Conservation (phyloP, 1,139 yeast species). For the Saccharomyces hybrid region DNA sequence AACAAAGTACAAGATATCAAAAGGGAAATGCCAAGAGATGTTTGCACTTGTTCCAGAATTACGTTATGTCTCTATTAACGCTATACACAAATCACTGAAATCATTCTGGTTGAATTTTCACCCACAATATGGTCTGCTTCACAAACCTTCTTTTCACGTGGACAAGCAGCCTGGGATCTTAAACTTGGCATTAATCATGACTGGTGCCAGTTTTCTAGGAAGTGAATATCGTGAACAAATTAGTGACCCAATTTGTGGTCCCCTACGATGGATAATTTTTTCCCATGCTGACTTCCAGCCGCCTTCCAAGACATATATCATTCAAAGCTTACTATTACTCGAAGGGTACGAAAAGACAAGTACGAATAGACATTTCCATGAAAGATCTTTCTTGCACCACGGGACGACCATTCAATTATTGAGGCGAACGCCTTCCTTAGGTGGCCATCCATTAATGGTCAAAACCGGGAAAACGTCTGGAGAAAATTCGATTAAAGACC, state of each 20-base stretch:
- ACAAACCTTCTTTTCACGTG: slow-evolving; percentile 56
- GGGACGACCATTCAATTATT: slow-evolving; percentile 69
- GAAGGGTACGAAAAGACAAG: slow-evolving; percentile 65
- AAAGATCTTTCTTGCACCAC: slow-evolving; percentile 69
- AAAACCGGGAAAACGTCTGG: slow-evolving; percentile 19
- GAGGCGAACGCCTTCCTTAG: slow-evolving; percentile 65
- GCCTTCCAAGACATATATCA: slow-evolving; percentile 53
- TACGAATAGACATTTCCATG: slow-evolving; percentile 52
- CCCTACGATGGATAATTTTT: slow-evolving; percentile 56
- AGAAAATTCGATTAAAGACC: slow-evolving; percentile 28
- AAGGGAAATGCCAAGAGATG: slow-evolving; percentile 14
- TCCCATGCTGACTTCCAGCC: slow-evolving; percentile 53
- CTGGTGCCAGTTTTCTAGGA: slow-evolving; percentile 42
- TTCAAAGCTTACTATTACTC: slow-evolving; percentile 54
- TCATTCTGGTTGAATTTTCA: slow-evolving; percentile 55
- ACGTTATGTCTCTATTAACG: slow-evolving; percentile 12
- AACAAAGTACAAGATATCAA: slow-evolving; percentile 11
- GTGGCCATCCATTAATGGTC: slow-evolving; percentile 51
- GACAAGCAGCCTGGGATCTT: slow-evolving; percentile 46
- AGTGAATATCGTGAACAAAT: slow-evolving; percentile 27
- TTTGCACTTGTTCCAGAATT: slow-evolving; percentile 27
- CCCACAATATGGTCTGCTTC: slow-evolving; percentile 54
- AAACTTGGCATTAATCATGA: slow-evolving; percentile 47
- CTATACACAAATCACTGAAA: slow-evolving; percentile 29
- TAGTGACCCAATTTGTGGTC: slow-evolving; percentile 48